Conservation (phyloP, 768 basidiomycete species). For the Suillus subalutaceus region DNA sequence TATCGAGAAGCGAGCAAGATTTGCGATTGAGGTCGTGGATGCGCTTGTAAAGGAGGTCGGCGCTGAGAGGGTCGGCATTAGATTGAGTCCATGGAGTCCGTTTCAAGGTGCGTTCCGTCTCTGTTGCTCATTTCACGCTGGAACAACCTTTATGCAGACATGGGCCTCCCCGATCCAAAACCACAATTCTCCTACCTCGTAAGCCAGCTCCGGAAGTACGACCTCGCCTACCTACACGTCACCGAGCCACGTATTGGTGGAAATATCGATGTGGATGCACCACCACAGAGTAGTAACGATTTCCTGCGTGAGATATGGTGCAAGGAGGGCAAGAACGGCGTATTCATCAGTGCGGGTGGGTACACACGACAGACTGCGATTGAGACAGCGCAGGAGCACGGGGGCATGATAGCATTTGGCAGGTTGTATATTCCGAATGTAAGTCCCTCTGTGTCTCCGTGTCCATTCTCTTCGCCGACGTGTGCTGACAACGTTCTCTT, state of each 20-base stretch:
- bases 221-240: slow-evolving; percentile 47
- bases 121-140: no score
- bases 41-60: slow-evolving; percentile 47
- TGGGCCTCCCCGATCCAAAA: slow-evolving; percentile 37
- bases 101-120: slow-evolving; percentile 33
- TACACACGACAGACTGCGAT: slow-evolving; percentile 7
- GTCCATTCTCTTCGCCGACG: not conserved
- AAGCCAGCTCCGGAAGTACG: slow-evolving; percentile 21
- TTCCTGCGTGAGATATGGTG: slow-evolving; percentile 33
- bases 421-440: slow-evolving; percentile 10
- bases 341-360: slow-evolving; percentile 10
- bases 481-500: not conserved
- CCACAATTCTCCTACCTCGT: slow-evolving; percentile 41
- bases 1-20: slow-evolving; percentile 49
- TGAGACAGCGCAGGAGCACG: slow-evolving; percentile 4
- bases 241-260: slow-evolving; percentile 36
- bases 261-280: slow-evolving; percentile 4
- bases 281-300: slow-evolving; percentile 24
- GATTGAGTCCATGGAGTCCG: slow-evolving; percentile 45
- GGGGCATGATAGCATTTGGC: slow-evolving; percentile 11
- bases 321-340: slow-evolving; percentile 1
- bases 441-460: not conserved
- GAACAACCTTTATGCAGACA: slow-evolving; percentile 26
- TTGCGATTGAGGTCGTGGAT: slow-evolving; percentile 46
- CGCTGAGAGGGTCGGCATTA: slow-evolving; percentile 42